Percentiles rank a stretch among this genome's conserved stretches.
Conservation (phyloP, 345 rosid species). For the Psidium friedrichsthalianum region DNA sequence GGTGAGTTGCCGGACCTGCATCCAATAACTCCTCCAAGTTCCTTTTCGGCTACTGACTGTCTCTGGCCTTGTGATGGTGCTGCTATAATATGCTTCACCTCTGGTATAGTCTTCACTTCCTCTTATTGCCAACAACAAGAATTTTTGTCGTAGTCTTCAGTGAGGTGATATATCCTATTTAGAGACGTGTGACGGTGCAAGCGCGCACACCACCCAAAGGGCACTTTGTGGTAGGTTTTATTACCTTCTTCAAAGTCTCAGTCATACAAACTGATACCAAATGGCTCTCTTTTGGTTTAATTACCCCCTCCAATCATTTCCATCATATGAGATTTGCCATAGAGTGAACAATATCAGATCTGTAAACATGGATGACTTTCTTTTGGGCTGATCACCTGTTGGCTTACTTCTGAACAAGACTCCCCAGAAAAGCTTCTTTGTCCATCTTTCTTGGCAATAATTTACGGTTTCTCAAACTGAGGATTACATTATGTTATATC, state of each 20-base stretch:
- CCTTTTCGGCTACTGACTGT: slow-evolving; percentile 4
- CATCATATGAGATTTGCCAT: not conserved
- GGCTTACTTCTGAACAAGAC: not conserved
- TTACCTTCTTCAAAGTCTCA: not conserved
- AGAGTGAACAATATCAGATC: not conserved
- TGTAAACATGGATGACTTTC: not conserved
- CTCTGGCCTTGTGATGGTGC: slow-evolving; percentile 65
- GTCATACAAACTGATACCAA: not conserved
- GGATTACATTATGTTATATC: not conserved
- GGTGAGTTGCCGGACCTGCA: slow-evolving; percentile 17
- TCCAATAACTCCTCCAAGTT: not conserved
- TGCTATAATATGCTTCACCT: slow-evolving; percentile 68
- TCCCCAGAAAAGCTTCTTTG: not conserved
- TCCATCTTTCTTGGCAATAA: not conserved
- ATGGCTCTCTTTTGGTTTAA: not conserved
- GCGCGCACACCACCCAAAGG: no score
- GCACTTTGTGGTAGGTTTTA: no score
- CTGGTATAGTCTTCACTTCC: slow-evolving; percentile 24
- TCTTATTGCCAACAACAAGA: not conserved
- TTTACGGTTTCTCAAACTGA: not conserved
- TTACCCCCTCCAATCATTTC: not conserved
- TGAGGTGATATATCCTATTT: no score
- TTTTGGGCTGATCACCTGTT: not conserved
- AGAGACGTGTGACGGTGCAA: no score
- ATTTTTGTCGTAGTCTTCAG: not conserved